Evolutionary conservation across 192 early-diverging fungal species (phyloP).

Genomic region (Podila clonocystis): DNA sequence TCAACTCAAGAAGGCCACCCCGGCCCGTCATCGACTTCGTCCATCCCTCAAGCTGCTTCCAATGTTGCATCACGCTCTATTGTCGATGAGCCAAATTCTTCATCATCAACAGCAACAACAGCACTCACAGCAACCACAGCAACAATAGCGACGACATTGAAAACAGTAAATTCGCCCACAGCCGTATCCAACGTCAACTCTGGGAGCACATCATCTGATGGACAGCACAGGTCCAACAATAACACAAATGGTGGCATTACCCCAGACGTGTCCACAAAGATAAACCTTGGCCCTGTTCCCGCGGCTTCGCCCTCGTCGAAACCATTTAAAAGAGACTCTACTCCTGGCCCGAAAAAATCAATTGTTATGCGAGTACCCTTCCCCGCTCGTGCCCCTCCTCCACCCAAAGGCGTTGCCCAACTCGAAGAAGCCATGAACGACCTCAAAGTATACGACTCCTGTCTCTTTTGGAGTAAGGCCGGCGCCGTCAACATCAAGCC

Average conservation of each 20-base stretch:
- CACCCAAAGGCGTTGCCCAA: constrained; percentile 31
- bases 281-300: background rate
- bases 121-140: too few species aligned
- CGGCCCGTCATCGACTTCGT: background rate
- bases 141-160: too few species aligned
- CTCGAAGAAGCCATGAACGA: constrained; percentile 44
- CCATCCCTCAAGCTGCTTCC: background rate
- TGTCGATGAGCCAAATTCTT: too few species aligned
- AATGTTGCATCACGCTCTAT: background rate
- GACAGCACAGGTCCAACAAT: background rate
- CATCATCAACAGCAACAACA: too few species aligned
- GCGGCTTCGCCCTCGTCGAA: background rate
- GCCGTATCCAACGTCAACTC: background rate
- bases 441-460: constrained; percentile 40
- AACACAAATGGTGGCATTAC: background rate
- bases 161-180: too few species aligned
- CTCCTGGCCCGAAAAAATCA: constrained; percentile 4
- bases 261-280: background rate
- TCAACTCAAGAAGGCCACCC: background rate
- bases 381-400: constrained; percentile 31
- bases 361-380: constrained; percentile 17
- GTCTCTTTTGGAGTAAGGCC: constrained; percentile 42
- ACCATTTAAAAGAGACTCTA: background rate
- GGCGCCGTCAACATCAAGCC: constrained; percentile 48
- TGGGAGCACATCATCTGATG: background rate